A percentile compares a stretch with the other conserved stretches of the same genome.
These are phyloP conservation scores for Pseudogymnoascus destructans DNA, from an alignment of 2,329 filamentous ascomycete genomes.

Conservation along the genomic window DNA sequence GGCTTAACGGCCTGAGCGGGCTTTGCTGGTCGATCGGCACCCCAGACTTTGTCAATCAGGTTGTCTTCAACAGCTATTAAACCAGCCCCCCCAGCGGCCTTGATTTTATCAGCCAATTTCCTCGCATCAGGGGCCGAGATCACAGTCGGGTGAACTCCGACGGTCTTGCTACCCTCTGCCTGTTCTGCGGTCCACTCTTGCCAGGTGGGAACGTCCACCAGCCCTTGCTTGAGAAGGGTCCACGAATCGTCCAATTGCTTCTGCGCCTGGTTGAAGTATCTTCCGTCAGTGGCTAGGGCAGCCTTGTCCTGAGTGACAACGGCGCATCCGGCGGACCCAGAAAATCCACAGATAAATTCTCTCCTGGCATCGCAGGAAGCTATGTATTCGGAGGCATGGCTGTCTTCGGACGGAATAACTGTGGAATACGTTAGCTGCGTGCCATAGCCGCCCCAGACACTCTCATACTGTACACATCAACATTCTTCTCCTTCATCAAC, in stretches of 20 bases:
- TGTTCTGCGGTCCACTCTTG: conserved; percentile 90
- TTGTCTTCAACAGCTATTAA: conserved; percentile 68
- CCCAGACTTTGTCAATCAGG: conserved; percentile 87
- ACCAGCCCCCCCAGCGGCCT: conserved; percentile 69
- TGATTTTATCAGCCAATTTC: conserved; percentile 74
- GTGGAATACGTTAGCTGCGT: conserved; percentile 25
- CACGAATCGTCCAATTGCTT: conserved; percentile 88
- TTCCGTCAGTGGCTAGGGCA: conserved; percentile 82
- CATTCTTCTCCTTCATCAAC: conserved; percentile 74
- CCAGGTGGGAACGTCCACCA: conserved; percentile 92
- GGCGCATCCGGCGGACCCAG: conserved; percentile 85
- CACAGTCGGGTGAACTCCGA: conserved; percentile 82
- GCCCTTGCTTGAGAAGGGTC: conserved; percentile 80
- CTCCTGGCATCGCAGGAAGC: conserved; percentile 86
- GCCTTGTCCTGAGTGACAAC: conserved; percentile 79
- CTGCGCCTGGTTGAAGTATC: conserved; percentile 93
- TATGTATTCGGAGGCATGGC: conserved; percentile 96
- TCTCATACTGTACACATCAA: conserved; percentile 80
- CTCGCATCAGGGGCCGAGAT: conserved; percentile 60
- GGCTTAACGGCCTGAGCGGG: conserved; percentile 66
- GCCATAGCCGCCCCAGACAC: conserved; percentile 16
- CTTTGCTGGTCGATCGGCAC: conserved; percentile 52
- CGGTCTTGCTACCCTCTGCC: conserved; percentile 70
- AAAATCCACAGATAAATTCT: conserved; percentile 87
- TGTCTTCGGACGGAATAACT: conserved; percentile 96